These are phyloP conservation scores for Buddleja alternifolia DNA, from an alignment of 257 asterid genomes.

Conservation along the genomic window DNA sequence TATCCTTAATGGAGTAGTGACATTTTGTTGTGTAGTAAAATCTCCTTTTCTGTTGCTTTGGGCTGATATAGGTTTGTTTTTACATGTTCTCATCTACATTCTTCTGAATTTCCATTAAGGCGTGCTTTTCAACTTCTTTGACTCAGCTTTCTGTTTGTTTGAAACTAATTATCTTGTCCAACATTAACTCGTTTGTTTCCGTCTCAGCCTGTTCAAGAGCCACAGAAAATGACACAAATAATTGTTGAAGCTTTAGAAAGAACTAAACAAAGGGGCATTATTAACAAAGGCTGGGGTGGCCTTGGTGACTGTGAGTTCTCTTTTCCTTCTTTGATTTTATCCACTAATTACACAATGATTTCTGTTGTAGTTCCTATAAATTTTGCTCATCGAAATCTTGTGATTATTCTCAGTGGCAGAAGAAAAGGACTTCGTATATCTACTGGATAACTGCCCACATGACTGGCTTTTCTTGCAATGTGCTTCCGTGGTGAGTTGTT, in stretches of 20 bases:
- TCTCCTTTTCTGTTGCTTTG: slow-evolving; percentile 2
- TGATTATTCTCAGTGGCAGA: slow-evolving; percentile 75
- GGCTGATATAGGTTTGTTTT: slow-evolving; percentile 5
- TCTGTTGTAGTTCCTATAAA: slow-evolving; percentile 5
- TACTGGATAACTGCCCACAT: slow-evolving; percentile 90
- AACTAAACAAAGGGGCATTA: slow-evolving; percentile 88
- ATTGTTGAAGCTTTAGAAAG: slow-evolving; percentile 81
- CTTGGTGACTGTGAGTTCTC: slow-evolving; percentile 88
- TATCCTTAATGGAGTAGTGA: slow-evolving; percentile 2
- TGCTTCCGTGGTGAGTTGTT: slow-evolving; percentile 80
- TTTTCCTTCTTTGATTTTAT: slow-evolving; percentile 23
- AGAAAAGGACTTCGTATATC: slow-evolving; percentile 76
- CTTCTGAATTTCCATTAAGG: no score
- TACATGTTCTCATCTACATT: neutral
- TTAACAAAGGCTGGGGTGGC: slow-evolving; percentile 99
- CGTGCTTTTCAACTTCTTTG: slow-evolving; percentile 28
- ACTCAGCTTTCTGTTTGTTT: slow-evolving; percentile 3
- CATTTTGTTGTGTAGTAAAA: neutral
- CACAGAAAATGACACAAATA: slow-evolving; percentile 88
- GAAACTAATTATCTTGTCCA: neutral
- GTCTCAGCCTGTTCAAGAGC: slow-evolving; percentile 94
- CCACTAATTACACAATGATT: slow-evolving; percentile 4
- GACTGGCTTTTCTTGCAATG: slow-evolving; percentile 98
- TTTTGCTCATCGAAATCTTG: slow-evolving; percentile 24
- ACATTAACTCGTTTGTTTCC: slow-evolving; percentile 21